These are phyloP conservation scores for Xanthoconium stramineum DNA, from an alignment of 768 basidiomycete species.

Conservation along the genomic window DNA sequence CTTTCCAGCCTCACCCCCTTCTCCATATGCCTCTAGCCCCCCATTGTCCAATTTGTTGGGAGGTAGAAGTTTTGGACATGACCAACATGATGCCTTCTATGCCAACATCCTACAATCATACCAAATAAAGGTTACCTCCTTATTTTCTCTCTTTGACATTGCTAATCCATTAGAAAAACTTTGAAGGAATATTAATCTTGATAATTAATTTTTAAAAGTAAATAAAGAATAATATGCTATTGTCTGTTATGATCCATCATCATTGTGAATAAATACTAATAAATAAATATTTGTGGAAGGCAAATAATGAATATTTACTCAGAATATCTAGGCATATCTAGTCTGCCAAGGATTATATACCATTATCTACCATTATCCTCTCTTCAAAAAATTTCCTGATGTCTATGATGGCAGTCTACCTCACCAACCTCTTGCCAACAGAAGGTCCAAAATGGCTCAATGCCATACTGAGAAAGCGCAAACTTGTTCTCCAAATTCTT, in stretches of 20 bases:
- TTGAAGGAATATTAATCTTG: too few relatives aligned
- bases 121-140: neutral
- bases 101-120: neutral
- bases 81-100: neutral
- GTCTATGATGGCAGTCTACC: neutral
- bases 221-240: too few relatives aligned
- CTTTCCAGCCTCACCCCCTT: neutral
- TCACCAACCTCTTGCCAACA: neutral
- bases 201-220: too few relatives aligned
- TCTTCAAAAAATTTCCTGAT: too few relatives aligned
- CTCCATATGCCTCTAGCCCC: neutral
- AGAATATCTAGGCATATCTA: too few relatives aligned
- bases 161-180: neutral
- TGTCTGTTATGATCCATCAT: too few relatives aligned
- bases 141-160: neutral
- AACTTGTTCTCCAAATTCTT: neutral
- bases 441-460: neutral
- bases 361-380: too few relatives aligned
- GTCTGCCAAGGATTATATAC: too few relatives aligned
- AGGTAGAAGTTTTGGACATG: neutral
- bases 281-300: too few relatives aligned
- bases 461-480: neutral
- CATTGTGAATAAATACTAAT: too few relatives aligned
- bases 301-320: too few relatives aligned
- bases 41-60: neutral